Percentiles rank a stretch among this genome's conserved stretches.
Evolutionary conservation across 2,329 filamentous ascomycete genomes (phyloP).

Genomic region (Lachnellula cervina): DNA sequence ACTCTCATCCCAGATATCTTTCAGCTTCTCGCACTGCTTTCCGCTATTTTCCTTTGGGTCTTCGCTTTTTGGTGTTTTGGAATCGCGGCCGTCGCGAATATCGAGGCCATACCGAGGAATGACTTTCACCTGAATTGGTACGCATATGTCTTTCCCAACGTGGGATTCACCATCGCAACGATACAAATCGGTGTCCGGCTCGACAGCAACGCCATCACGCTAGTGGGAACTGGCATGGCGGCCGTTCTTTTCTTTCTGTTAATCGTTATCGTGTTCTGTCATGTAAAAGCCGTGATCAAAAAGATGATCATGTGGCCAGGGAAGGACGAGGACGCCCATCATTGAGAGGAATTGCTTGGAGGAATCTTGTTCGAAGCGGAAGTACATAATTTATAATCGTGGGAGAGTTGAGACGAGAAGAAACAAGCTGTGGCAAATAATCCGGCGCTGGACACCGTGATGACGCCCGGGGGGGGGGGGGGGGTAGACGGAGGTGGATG

Average conservation of each 20-base stretch:
- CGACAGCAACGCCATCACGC: conserved; percentile 38
- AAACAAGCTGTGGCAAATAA: neutral
- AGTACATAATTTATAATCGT: neutral
- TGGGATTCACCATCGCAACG: conserved; percentile 52
- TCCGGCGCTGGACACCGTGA: neutral
- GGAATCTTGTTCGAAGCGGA: neutral
- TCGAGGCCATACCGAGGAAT: conserved; percentile 39
- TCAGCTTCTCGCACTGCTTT: conserved; percentile 33
- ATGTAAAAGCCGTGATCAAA: conserved; percentile 25
- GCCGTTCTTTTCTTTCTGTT: conserved; percentile 44
- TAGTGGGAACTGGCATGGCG: conserved; percentile 34
- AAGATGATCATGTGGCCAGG: conserved; percentile 31
- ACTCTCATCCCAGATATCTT: conserved; percentile 30
- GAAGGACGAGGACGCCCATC: conserved; percentile 30
- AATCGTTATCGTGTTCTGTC: conserved; percentile 24
- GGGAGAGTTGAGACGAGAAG: neutral
- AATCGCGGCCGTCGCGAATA: conserved; percentile 34
- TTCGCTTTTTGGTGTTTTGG: conserved; percentile 52
- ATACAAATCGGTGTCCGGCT: conserved; percentile 48
- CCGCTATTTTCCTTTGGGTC: conserved; percentile 58
- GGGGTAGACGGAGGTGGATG: neutral
- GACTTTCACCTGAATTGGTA: conserved; percentile 59
- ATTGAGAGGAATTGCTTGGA: neutral
- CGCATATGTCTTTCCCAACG: conserved; percentile 59
- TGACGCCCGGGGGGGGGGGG: neutral